Evolutionary conservation across 805 yeast genomes (phyloP).

Genomic region (Saccharomycopsis javanensis): DNA sequence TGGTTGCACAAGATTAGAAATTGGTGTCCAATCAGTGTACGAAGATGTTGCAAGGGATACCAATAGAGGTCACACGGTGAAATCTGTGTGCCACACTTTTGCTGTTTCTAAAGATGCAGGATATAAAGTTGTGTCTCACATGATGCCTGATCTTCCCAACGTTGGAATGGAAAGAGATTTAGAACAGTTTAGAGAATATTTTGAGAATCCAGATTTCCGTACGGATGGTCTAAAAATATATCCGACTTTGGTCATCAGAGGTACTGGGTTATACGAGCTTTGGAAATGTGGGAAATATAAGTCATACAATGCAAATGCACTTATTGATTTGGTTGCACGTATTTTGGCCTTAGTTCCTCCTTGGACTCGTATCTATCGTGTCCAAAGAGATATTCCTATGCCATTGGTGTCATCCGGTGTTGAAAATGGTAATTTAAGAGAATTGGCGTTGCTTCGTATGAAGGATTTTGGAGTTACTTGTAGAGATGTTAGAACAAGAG

Average conservation of each 20-base stretch:
- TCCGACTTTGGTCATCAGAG: slow-evolving; percentile 94
- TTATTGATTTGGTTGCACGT: slow-evolving; percentile 91
- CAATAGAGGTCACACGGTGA: slow-evolving; percentile 95
- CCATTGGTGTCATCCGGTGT: slow-evolving; percentile 97
- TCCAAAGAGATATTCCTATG: slow-evolving; percentile 98
- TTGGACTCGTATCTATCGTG: slow-evolving; percentile 98
- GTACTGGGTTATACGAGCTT: slow-evolving; percentile 92
- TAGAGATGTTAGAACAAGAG: slow-evolving; percentile 94
- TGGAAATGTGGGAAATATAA: slow-evolving; percentile 96
- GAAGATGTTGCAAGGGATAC: slow-evolving; percentile 99
- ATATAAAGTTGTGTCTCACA: slow-evolving; percentile 93
- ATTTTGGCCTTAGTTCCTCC: slow-evolving; percentile 96
- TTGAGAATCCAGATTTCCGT: slow-evolving; percentile 92
- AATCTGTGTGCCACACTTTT: slow-evolving; percentile 92
- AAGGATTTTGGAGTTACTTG: slow-evolving; percentile 94
- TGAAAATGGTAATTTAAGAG: slow-evolving; percentile 93
- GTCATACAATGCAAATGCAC: slow-evolving; percentile 88
- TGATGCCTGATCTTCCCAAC: slow-evolving; percentile 99
- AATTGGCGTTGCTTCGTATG: slow-evolving; percentile 93
- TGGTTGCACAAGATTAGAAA: slow-evolving; percentile 94
- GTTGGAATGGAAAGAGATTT: slow-evolving; percentile 98
- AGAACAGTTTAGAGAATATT: slow-evolving; percentile 92
- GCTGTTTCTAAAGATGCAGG: slow-evolving; percentile 97
- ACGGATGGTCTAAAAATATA: slow-evolving; percentile 94
- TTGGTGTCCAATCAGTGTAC: slow-evolving; percentile 94